These are phyloP conservation scores for Rutstroemia sydowiana DNA, from an alignment of 2,329 filamentous ascomycete genomes.

Conservation along the genomic window DNA sequence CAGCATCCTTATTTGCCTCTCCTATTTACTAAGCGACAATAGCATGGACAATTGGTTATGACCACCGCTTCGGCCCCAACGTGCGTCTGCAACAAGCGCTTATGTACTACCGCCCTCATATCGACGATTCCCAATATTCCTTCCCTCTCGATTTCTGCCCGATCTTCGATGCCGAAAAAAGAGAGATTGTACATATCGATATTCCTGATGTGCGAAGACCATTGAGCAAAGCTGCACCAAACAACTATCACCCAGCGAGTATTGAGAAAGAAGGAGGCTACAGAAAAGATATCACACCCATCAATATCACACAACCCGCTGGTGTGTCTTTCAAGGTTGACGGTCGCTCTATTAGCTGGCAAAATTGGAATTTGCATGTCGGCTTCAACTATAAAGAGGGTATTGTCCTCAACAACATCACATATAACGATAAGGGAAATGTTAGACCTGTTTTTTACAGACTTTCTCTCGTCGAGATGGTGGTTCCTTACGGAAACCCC, in stretches of 20 bases:
- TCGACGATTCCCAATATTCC: slow-evolving; percentile 84
- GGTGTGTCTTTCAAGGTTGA: slow-evolving; percentile 79
- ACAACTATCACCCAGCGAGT: slow-evolving; percentile 72
- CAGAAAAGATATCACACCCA: slow-evolving; percentile 72
- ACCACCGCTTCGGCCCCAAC: slow-evolving; percentile 75
- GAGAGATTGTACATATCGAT: slow-evolving; percentile 45
- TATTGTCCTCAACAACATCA: slow-evolving; percentile 83
- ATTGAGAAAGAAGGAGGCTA: slow-evolving; percentile 71
- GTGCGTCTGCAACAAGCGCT: slow-evolving; percentile 82
- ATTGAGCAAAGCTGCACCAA: slow-evolving; percentile 61
- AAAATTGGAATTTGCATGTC: slow-evolving; percentile 88
- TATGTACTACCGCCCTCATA: slow-evolving; percentile 87
- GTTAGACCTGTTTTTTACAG: slow-evolving; percentile 79
- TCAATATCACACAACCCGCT: slow-evolving; percentile 81
- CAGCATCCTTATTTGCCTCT: background rate
- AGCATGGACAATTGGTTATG: slow-evolving; percentile 92
- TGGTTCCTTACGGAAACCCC: slow-evolving; percentile 80
- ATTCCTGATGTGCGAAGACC: slow-evolving; percentile 71
- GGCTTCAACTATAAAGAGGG: slow-evolving; percentile 95
- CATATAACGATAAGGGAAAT: slow-evolving; percentile 76
- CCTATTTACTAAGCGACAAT: slow-evolving; percentile 15
- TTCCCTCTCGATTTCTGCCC: slow-evolving; percentile 92
- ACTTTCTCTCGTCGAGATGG: slow-evolving; percentile 86
- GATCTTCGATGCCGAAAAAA: slow-evolving; percentile 80
- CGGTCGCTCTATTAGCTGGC: slow-evolving; percentile 73